phyloP scores from a whole-genome alignment of 2,329 filamentous ascomycete genomes.

The Aspergillus udagawae region DNA sequence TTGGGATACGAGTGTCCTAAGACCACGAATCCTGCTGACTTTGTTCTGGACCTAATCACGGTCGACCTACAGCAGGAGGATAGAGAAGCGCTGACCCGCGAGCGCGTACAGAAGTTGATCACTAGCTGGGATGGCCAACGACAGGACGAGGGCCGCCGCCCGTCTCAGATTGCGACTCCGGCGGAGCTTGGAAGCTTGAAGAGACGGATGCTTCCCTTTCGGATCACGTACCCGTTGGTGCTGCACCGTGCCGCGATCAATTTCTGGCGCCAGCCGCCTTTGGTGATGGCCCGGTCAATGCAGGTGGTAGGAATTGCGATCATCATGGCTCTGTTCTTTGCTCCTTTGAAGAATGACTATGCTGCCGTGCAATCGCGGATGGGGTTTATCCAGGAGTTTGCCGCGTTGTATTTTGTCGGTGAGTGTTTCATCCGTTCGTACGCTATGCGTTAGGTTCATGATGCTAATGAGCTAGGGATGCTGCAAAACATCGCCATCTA shows the following conservation, averaged over 20 bases:
- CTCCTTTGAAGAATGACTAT: slow-evolving; percentile 66
- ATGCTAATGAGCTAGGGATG: slow-evolving; percentile 54
- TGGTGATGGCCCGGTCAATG: slow-evolving; percentile 62
- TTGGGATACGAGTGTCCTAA: slow-evolving; percentile 63
- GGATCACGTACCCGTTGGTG: slow-evolving; percentile 62
- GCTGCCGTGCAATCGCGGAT: slow-evolving; percentile 68
- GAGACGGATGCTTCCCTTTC: slow-evolving; percentile 59
- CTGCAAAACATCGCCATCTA: slow-evolving; percentile 74
- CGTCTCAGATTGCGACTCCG: slow-evolving; percentile 57
- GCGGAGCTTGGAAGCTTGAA: slow-evolving; percentile 68
- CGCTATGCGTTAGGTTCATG: neutral
- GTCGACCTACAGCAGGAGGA: slow-evolving; percentile 66
- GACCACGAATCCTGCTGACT: slow-evolving; percentile 73
- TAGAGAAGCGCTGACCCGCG: slow-evolving; percentile 59
- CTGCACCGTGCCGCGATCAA: slow-evolving; percentile 66
- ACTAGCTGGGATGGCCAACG: slow-evolving; percentile 49
- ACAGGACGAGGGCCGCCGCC: slow-evolving; percentile 18
- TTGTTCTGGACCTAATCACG: slow-evolving; percentile 71
- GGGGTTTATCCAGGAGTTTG: slow-evolving; percentile 69
- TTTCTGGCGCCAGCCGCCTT: slow-evolving; percentile 60
- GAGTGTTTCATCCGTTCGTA: slow-evolving; percentile 6
- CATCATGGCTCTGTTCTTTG: slow-evolving; percentile 65
- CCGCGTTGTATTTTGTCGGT: slow-evolving; percentile 47
- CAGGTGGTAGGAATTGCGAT: slow-evolving; percentile 63
- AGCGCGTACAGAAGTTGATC: slow-evolving; percentile 60